A percentile compares a stretch with the other conserved stretches of the same genome.
These are phyloP conservation scores for Rhizophagus prolifer DNA, from an alignment of 192 early-diverging fungal genomes.

Conservation along the genomic window DNA sequence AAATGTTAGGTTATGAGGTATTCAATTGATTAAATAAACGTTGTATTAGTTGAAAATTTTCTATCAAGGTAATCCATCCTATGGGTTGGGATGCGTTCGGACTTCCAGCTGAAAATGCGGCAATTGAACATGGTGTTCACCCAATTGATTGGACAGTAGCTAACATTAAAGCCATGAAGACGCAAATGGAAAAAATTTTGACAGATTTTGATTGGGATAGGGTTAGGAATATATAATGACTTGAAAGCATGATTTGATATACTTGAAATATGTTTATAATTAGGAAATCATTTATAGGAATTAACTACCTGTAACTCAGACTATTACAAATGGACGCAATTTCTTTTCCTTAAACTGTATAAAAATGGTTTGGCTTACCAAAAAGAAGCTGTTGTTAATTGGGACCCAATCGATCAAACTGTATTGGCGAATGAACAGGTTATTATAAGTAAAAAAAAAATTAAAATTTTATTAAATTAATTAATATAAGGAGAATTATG, in stretches of 20 bases:
- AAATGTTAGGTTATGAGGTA: constrained; percentile 74
- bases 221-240: constrained; percentile 36
- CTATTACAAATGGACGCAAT: constrained; percentile 96
- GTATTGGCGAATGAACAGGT: constrained; percentile 96
- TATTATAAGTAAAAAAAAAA: not conserved
- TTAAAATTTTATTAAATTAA: not conserved
- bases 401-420: constrained; percentile 96
- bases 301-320: constrained; percentile 80
- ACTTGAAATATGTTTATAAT: not conserved
- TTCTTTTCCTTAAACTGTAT: constrained; percentile 78
- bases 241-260: not conserved
- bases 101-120: constrained; percentile 97
- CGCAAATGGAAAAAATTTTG: constrained; percentile 70
- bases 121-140: constrained; percentile 76
- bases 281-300: constrained; percentile 51
- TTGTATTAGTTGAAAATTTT: not conserved
- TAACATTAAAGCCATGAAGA: constrained; percentile 86
- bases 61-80: constrained; percentile 69
- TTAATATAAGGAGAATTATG: not conserved
- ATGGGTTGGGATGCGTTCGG: constrained; percentile 99
- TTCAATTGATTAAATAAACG: not conserved
- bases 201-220: constrained; percentile 90
- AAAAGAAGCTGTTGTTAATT: constrained; percentile 90
- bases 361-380: constrained; percentile 81
- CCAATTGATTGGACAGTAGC: constrained; percentile 79